A percentile compares a stretch with the other conserved stretches of the same genome.
These are phyloP conservation scores for Theobroma grandiflorum DNA, from an alignment of 441 rosid genomes.

Conservation along the genomic window DNA sequence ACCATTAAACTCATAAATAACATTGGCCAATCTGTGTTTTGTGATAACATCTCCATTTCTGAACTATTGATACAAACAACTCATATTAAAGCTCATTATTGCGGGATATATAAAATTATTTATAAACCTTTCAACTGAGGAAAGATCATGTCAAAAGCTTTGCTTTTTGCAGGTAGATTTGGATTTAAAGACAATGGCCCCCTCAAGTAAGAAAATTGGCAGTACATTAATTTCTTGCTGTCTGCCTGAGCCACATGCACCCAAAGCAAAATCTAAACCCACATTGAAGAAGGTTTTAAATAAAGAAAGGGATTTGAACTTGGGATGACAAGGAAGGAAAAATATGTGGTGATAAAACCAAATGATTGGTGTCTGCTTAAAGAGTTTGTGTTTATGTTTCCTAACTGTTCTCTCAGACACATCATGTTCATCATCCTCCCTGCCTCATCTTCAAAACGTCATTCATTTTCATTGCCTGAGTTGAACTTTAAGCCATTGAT, in stretches of 20 bases:
- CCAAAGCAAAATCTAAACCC: not conserved
- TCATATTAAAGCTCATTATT: too few species aligned
- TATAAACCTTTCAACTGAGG: too few species aligned
- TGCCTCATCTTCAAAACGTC: not conserved
- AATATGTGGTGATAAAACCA: not conserved
- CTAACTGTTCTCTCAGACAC: not conserved
- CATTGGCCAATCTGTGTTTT: too few species aligned
- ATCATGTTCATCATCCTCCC: not conserved
- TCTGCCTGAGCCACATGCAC: not conserved
- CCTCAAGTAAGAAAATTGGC: not conserved
- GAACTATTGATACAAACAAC: too few species aligned
- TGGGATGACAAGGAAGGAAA: not conserved
- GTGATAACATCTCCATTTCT: too few species aligned
- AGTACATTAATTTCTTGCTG: not conserved
- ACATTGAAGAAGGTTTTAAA: not conserved
- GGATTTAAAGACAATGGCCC: not conserved
- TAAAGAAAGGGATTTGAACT: not conserved
- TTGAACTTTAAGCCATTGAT: not conserved
- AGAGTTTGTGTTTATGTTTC: too few species aligned
- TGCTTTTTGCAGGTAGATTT: not conserved
- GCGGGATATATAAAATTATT: too few species aligned
- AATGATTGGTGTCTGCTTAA: not conserved
- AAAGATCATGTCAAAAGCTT: not conserved
- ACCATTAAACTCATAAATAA: not conserved
- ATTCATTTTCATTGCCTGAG: not conserved